Percentiles rank a stretch among this genome's conserved stretches.
phyloP scores from a whole-genome alignment of 192 early-diverging fungal species.

The Gryganskiella cystojenkinii region DNA sequence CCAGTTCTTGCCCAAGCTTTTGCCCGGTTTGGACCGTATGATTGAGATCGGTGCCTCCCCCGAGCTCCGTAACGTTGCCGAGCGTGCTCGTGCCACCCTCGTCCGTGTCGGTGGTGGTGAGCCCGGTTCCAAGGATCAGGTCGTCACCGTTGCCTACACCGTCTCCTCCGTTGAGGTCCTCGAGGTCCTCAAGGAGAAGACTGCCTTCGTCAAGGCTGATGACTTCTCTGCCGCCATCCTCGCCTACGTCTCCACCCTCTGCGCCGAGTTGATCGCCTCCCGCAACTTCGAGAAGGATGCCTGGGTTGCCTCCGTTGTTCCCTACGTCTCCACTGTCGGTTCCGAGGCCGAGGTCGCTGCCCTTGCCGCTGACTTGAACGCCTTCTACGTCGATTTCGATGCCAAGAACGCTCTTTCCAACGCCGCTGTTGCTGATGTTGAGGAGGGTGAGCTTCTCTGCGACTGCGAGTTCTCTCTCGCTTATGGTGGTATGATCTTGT shows the following conservation, averaged over 20 bases:
- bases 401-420: conserved; percentile 53
- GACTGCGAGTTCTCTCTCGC: conserved; percentile 86
- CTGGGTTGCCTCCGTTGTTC: conserved; percentile 71
- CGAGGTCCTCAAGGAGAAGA: conserved; percentile 62
- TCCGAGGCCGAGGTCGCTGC: conserved; percentile 61
- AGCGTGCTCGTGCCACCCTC: conserved; percentile 75
- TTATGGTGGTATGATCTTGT: conserved; percentile 84
- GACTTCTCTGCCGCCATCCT: conserved; percentile 57
- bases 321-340: conserved; percentile 67
- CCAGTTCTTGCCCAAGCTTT: conserved; percentile 82
- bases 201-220: conserved; percentile 62
- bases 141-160: conserved; percentile 63
- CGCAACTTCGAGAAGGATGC: conserved; percentile 73
- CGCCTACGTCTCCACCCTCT: conserved; percentile 68
- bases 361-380: conserved; percentile 58
- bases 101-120: conserved; percentile 70
- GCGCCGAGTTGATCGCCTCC: conserved; percentile 68
- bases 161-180: conserved; percentile 55
- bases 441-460: conserved; percentile 66
- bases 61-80: conserved; percentile 78
- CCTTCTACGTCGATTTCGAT: conserved; percentile 57
- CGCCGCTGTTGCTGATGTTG: conserved; percentile 61
- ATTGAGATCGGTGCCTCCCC: conserved; percentile 82
- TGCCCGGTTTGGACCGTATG: conserved; percentile 82
- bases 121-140: conserved; percentile 59